These are phyloP conservation scores for Boletus subparvulus DNA, from an alignment of 768 basidiomycete species.

Conservation along the genomic window DNA sequence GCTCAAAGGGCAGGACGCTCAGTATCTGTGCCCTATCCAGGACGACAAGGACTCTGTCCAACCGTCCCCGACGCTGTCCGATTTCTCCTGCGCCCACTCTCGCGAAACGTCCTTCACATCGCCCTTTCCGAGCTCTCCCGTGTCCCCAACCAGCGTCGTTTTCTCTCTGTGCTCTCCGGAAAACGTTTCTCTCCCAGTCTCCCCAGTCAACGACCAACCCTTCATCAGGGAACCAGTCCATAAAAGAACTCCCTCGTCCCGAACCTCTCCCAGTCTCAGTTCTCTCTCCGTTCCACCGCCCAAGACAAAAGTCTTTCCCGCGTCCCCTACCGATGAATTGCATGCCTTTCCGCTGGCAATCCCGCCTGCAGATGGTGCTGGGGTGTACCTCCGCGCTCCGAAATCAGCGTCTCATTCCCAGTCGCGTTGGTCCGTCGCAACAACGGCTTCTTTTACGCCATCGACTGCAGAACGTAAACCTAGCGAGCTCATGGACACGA, in stretches of 20 bases:
- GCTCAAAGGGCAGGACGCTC: slow-evolving; percentile 19
- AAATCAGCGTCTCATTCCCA: slow-evolving; percentile 9
- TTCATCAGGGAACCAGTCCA: slow-evolving; percentile 1
- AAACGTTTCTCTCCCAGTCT: slow-evolving; percentile 27
- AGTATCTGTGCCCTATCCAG: slow-evolving; percentile 8
- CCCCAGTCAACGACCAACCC: slow-evolving; percentile 15
- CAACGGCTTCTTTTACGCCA: slow-evolving; percentile 28
- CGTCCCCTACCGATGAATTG: neutral
- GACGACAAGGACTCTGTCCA: slow-evolving; percentile 29
- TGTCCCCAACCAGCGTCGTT: slow-evolving; percentile 20
- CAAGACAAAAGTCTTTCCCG: slow-evolving; percentile 2
- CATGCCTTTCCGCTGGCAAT: neutral
- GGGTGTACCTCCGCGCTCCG: slow-evolving; percentile 3
- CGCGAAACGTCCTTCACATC: slow-evolving; percentile 29
- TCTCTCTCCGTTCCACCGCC: slow-evolving; percentile 4
- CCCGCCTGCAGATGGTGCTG: neutral
- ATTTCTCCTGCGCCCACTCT: slow-evolving; percentile 26
- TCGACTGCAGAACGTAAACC: slow-evolving; percentile 16
- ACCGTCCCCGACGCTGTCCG: slow-evolving; percentile 30
- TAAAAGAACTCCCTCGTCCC: slow-evolving; percentile 5
- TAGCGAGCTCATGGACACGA: slow-evolving; percentile 3
- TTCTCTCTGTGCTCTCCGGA: slow-evolving; percentile 26
- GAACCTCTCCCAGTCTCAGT: slow-evolving; percentile 6
- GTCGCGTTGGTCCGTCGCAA: slow-evolving; percentile 32
- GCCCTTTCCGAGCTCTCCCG: slow-evolving; percentile 19